phyloP scores from a whole-genome alignment of 805 yeast genomes.

The Nakazawaea pomicola region DNA sequence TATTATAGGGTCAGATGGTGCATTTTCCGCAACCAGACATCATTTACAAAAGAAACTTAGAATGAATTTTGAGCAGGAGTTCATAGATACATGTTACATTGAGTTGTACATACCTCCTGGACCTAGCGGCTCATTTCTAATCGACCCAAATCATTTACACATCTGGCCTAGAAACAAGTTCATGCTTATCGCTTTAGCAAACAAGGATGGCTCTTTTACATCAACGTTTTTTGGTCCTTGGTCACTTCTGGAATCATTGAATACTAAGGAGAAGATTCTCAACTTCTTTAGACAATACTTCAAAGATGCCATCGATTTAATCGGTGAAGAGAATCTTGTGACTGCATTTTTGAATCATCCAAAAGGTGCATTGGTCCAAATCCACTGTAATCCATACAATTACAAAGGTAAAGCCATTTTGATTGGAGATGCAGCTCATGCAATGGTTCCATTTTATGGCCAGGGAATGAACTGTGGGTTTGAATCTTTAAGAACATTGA shows the following conservation, averaged over 20 bases:
- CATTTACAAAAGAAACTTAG: conserved; percentile 62
- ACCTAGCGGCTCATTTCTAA: conserved; percentile 35
- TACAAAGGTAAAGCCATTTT: conserved; percentile 56
- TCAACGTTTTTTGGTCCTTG: conserved; percentile 87
- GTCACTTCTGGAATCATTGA: conserved; percentile 51
- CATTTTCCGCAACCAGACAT: conserved; percentile 67
- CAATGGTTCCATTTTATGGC: conserved; percentile 98
- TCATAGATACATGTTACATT: conserved; percentile 77
- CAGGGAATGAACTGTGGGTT: conserved; percentile 97
- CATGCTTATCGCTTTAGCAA: conserved; percentile 90
- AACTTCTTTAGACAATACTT: conserved; percentile 57
- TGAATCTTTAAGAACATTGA: conserved; percentile 75
- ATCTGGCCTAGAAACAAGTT: conserved; percentile 87
- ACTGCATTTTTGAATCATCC: conserved; percentile 57
- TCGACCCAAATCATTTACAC: conserved; percentile 76
- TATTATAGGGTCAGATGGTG: conserved; percentile 83
- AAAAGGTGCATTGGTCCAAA: conserved; percentile 71
- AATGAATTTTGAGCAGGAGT: conserved; percentile 70
- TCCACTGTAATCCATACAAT: conserved; percentile 67
- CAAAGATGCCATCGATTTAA: conserved; percentile 66
- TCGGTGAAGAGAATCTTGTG: conserved; percentile 53
- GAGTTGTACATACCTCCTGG: conserved; percentile 73
- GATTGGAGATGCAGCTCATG: conserved; percentile 92
- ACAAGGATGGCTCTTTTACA: conserved; percentile 81
- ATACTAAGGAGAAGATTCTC: conserved; percentile 32